Base-by-base conservation (phyloP, 345 rosid genomes). In the Combretum micranthum region DNA sequence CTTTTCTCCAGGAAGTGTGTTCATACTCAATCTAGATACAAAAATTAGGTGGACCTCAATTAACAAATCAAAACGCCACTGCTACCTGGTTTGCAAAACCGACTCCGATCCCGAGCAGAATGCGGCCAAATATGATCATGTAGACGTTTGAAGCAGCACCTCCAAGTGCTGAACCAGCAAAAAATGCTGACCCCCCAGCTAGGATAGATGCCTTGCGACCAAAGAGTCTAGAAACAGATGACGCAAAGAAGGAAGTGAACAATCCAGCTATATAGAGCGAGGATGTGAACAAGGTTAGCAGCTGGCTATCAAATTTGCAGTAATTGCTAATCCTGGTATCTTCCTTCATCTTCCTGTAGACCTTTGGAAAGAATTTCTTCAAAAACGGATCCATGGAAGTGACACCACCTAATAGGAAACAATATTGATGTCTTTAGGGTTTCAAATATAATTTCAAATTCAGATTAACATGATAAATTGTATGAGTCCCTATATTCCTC, bases 51-150 rank as follows among this genome's bases (percentile, higher is more conserved):
- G 44, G 16, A 2, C 10, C 37, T 11, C 2, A 17, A 54, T 20
- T 19, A 44, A 17, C 16, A 58, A n/a, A 32, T 32, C 9, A 32
- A 32, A 32, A 32, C 5, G 0, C 9, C 10, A 32, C 9, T 32
- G 39, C 18, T 47, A 86, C 94, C 92, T 90, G 90, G 64, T 90
- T 90, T 8, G 88, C 76, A 20, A 86, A 86, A 32, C 95, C 92
- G 6, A 86, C 76, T 0, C 97, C 88, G 19, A 86, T 64, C 0
- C 90, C 97, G 0, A 84, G 88, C 66, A 90, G 69, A 53, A 81
- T 65, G 22, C 88, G 83, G 9, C 95, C 92, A 20, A 83, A 59
- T 42, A 90, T 69, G 14, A 86, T 72, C 95, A 81, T 84, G 62
- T 67, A 73, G 16, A 81, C 50, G 17, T 86, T 74, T 2, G 60